These are phyloP conservation scores for Striga hermonthica DNA, from an alignment of 305 asterid genomes.

Conservation along the genomic window DNA sequence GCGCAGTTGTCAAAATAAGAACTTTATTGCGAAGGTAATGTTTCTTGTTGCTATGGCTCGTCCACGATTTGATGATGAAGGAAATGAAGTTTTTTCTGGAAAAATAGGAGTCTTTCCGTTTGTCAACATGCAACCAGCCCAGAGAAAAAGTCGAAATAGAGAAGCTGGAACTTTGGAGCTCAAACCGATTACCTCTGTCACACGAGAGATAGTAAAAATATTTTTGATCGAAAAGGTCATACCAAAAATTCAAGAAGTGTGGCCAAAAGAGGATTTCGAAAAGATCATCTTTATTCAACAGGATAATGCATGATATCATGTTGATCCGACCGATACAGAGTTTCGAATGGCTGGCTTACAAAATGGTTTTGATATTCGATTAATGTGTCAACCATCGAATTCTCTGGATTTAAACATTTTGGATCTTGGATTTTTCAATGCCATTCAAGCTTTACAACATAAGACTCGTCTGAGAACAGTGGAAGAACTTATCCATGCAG, in stretches of 20 bases:
- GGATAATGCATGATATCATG: not conserved
- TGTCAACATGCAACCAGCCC: not conserved
- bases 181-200: not conserved
- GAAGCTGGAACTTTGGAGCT: not conserved
- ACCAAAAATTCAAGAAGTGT: not conserved
- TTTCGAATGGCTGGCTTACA: not conserved
- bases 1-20: not conserved
- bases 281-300: not conserved
- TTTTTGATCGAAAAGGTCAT: not conserved
- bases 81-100: not conserved
- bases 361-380: not conserved
- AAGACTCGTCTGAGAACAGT: not conserved
- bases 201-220: not conserved
- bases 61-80: not conserved
- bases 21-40: not conserved
- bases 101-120: not conserved
- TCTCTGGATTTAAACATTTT: not conserved
- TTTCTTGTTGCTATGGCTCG: not conserved
- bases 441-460: not conserved
- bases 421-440: not conserved
- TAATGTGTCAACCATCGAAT: not conserved
- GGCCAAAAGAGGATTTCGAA: not conserved
- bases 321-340: not conserved
- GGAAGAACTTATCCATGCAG: not conserved
- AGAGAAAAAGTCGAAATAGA: not conserved